phyloP scores from a whole-genome alignment of 495 filamentous ascomycete genomes.

The Mycothermus thermophilus region DNA sequence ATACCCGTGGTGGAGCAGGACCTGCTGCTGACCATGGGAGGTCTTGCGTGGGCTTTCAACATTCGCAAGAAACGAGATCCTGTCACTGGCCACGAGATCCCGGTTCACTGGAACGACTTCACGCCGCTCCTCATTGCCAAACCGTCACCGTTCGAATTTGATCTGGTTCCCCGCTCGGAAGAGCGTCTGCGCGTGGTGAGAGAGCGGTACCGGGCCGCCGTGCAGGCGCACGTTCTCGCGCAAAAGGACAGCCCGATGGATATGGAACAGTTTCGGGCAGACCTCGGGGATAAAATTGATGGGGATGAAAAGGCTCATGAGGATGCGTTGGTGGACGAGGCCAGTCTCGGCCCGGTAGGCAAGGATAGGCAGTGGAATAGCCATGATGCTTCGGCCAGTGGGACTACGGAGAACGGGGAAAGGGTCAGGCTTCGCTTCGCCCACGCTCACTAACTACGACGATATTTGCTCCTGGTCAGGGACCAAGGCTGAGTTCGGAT shows the following conservation, averaged over 20 bases:
- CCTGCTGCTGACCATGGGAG: conserved; percentile 42
- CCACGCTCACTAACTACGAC: too few relatives aligned
- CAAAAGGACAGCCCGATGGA: conserved; percentile 3
- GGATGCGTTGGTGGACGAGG: too few relatives aligned
- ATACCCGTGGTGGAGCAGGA: conserved; percentile 41
- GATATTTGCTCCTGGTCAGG: too few relatives aligned
- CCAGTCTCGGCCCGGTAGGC: too few relatives aligned
- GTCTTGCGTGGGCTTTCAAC: conserved; percentile 45
- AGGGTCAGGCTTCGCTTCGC: too few relatives aligned
- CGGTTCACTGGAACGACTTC: conserved; percentile 37
- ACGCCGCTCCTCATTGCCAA: conserved; percentile 41
- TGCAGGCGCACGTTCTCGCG: background rate
- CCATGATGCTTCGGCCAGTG: too few relatives aligned
- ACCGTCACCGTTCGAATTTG: conserved; percentile 34
- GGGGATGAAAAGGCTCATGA: background rate
- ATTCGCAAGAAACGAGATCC: conserved; percentile 30
- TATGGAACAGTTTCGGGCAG: conserved; percentile 1
- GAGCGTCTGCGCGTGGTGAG: conserved; percentile 27
- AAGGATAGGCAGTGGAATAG: too few relatives aligned
- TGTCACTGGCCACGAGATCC: conserved; percentile 22
- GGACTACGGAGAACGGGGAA: too few relatives aligned
- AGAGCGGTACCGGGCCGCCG: conserved; percentile 3
- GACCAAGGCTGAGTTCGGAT: too few relatives aligned
- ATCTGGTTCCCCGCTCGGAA: conserved; percentile 23
- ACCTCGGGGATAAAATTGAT: conserved; percentile 2